A percentile compares a stretch with the other conserved stretches of the same genome.
Evolutionary conservation across 225 moss, liverwort and hornwort genomes (phyloP).

Genomic region (Bryum argenteum): DNA sequence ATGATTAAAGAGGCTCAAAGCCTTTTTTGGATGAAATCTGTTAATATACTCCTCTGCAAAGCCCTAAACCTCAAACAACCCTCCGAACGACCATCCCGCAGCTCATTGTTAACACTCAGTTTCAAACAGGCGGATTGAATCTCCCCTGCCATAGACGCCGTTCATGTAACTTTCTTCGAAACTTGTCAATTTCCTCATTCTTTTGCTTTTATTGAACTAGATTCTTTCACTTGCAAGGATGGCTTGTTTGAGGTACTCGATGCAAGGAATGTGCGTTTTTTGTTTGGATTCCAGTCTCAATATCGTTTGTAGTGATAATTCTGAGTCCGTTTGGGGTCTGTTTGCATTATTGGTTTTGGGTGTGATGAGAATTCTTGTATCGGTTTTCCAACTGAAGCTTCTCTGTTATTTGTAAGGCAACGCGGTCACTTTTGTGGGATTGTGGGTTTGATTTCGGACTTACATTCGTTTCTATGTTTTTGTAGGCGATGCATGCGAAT

Average conservation of each 20-base stretch:
- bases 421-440: no score
- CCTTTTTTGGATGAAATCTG: background rate
- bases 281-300: background rate
- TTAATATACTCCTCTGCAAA: background rate
- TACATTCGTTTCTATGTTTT: conserved; percentile 3
- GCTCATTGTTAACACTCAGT: background rate
- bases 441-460: background rate
- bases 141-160: background rate
- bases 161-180: background rate
- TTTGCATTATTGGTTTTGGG: background rate
- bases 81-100: no score
- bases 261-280: background rate
- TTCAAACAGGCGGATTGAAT: background rate
- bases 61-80: background rate
- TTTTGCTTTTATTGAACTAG: background rate
- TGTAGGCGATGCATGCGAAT: background rate
- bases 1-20: no score
- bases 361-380: background rate
- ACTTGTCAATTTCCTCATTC: background rate
- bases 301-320: background rate
- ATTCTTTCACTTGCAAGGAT: background rate
- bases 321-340: background rate
- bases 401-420: background rate
- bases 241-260: no score
- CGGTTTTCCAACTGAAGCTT: background rate